These are phyloP conservation scores for Globisporangium iwayamae DNA, from an alignment of 352 stramenopile genomes.

Conservation along the genomic window DNA sequence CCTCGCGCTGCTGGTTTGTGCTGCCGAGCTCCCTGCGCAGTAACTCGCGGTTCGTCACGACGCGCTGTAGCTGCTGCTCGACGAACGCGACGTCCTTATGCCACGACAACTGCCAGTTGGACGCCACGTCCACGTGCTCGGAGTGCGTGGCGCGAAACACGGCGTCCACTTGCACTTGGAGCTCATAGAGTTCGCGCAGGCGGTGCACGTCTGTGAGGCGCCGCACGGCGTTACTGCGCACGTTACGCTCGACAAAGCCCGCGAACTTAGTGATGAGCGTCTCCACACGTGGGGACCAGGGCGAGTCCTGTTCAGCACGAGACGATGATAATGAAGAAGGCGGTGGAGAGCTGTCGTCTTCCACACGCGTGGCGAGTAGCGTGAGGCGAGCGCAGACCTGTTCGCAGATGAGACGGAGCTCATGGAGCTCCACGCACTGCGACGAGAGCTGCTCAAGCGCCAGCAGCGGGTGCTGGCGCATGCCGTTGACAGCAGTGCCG, in stretches of 20 bases:
- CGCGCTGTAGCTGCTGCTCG: constrained; percentile 41
- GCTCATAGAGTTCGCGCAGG: constrained; percentile 29
- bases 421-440: constrained; percentile 16
- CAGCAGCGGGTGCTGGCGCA: constrained; percentile 15
- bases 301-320: not conserved
- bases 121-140: constrained; percentile 48
- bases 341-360: not conserved
- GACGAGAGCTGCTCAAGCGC: constrained; percentile 16
- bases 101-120: constrained; percentile 47
- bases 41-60: constrained; percentile 14
- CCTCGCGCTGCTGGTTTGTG: constrained; percentile 17
- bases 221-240: constrained; percentile 27
- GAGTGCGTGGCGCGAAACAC: constrained; percentile 29
- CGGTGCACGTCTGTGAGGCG: constrained; percentile 35
- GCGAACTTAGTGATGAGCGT: constrained; percentile 27
- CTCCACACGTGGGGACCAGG: constrained; percentile 12
- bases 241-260: constrained; percentile 26
- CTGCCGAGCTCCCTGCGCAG: constrained; percentile 24
- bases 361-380: constrained; percentile 4
- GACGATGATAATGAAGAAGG: not conserved
- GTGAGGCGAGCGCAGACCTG: constrained; percentile 12
- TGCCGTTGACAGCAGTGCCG: not conserved
- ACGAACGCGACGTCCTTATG: constrained; percentile 33
- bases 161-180: constrained; percentile 34
- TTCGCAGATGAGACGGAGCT: constrained; percentile 14